These are phyloP conservation scores for Bathelium albidoporum DNA, from an alignment of 495 filamentous ascomycete genomes.

Conservation along the genomic window DNA sequence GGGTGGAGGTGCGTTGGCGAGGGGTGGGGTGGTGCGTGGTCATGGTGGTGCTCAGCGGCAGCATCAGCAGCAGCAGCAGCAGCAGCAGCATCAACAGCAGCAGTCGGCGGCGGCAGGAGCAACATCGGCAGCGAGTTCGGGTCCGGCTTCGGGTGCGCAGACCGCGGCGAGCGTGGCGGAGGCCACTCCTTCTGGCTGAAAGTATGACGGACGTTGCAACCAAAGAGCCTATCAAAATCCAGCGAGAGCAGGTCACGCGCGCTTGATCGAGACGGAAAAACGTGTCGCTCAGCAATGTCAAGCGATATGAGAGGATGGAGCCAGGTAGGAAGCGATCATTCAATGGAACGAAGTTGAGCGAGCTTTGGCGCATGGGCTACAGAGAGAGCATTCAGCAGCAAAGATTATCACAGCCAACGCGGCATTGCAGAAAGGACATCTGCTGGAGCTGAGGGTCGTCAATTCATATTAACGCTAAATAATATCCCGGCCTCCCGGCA, in stretches of 20 bases:
- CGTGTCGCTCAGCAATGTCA: too few species aligned
- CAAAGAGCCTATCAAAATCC: too few species aligned
- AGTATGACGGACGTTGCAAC: too few species aligned
- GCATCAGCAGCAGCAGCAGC: background rate
- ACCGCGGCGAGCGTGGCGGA: background rate
- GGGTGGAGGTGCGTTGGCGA: constrained; percentile 10
- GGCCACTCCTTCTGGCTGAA: background rate
- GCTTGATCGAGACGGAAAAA: too few species aligned
- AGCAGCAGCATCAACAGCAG: background rate
- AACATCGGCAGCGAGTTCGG: background rate
- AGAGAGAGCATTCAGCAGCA: background rate
- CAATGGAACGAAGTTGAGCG: too few species aligned
- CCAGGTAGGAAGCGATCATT: too few species aligned
- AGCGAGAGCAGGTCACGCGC: too few species aligned
- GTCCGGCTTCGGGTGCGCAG: background rate
- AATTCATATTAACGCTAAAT: background rate
- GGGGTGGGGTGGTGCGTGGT: constrained; percentile 10
- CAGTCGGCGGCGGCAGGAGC: background rate
- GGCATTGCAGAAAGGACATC: background rate
- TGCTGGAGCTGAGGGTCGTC: background rate
- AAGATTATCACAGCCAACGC: background rate
- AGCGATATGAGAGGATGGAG: too few species aligned
- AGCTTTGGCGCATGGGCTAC: background rate
- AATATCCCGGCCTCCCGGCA: background rate
- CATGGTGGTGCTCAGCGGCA: background rate